These are phyloP conservation scores for Rhodotorula sp. DNA, from an alignment of 1,284 basidiomycete species.

Conservation along the genomic window DNA sequence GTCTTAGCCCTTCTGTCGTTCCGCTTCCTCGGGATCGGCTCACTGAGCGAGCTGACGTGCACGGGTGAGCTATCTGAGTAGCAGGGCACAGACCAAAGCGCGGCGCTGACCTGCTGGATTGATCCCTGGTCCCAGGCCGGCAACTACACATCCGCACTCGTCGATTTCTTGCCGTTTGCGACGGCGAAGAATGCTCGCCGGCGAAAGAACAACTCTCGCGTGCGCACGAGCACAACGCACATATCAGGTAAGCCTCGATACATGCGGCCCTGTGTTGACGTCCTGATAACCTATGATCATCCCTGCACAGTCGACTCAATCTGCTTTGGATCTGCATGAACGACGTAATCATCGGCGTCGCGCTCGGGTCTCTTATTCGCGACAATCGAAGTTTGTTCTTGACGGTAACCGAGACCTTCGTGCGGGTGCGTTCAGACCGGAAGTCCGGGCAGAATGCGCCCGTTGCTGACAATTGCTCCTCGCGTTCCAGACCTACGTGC, in stretches of 20 bases:
- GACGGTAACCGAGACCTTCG: constrained; percentile 9
- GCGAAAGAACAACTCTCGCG: neutral
- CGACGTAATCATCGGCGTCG: constrained; percentile 77
- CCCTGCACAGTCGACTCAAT: constrained; percentile 72
- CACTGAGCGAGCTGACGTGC: neutral
- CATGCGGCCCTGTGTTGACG: neutral
- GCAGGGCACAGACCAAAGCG: no score
- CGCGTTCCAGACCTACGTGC: constrained; percentile 9
- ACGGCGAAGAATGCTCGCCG: neutral
- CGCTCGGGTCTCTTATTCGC: constrained; percentile 65
- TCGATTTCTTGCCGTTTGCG: neutral
- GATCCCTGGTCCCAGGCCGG: neutral
- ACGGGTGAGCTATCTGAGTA: neutral
- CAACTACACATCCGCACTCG: neutral
- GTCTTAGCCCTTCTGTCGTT: neutral
- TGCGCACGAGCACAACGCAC: neutral
- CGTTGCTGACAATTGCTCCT: no score
- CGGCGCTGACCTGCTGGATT: neutral
- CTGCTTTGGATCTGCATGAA: constrained; percentile 87
- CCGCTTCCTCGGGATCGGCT: neutral
- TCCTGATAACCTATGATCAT: neutral
- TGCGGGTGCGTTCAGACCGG: constrained; percentile 44
- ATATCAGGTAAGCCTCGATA: neutral
- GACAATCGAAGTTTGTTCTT: constrained; percentile 56
- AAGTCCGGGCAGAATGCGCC: neutral